These are phyloP conservation scores for Homolaphlyctis polyrhiza DNA, from an alignment of 371 early-diverging fungal genomes.

Conservation along the genomic window DNA sequence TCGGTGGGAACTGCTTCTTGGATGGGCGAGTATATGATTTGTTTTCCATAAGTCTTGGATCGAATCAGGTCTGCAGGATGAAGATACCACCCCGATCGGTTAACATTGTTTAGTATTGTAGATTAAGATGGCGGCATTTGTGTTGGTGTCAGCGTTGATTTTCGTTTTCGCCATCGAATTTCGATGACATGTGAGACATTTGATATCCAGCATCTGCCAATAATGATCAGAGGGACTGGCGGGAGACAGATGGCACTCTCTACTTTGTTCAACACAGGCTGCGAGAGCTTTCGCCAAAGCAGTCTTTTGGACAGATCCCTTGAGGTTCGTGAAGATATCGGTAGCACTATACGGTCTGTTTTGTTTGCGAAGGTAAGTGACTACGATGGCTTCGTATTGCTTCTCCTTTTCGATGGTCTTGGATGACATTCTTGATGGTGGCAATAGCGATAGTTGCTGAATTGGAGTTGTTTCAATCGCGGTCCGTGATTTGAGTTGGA, in stretches of 20 bases:
- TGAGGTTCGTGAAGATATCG: conserved; percentile 52
- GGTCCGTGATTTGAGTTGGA: too few relatives aligned
- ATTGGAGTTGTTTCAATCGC: too few relatives aligned
- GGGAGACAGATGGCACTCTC: background rate
- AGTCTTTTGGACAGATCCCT: conserved; percentile 29
- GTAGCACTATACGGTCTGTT: conserved; percentile 54
- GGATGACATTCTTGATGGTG: too few relatives aligned
- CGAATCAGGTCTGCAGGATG: background rate
- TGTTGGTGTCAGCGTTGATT: too few relatives aligned
- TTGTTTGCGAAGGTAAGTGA: conserved; percentile 34
- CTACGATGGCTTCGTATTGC: conserved; percentile 20
- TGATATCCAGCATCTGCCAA: too few relatives aligned
- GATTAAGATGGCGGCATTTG: too few relatives aligned
- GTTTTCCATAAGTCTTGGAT: background rate
- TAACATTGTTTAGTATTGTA: too few relatives aligned
- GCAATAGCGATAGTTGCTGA: too few relatives aligned
- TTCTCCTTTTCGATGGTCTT: background rate
- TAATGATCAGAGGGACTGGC: too few relatives aligned
- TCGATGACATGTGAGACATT: too few relatives aligned
- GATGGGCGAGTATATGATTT: background rate
- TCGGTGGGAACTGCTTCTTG: background rate
- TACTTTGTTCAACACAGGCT: conserved; percentile 31
- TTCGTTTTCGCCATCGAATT: too few relatives aligned
- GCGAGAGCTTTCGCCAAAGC: conserved; percentile 30
- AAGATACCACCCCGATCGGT: too few relatives aligned